These are phyloP conservation scores for Pyrenophora teres DNA, from an alignment of 2,329 filamentous ascomycete genomes.

Conservation along the genomic window DNA sequence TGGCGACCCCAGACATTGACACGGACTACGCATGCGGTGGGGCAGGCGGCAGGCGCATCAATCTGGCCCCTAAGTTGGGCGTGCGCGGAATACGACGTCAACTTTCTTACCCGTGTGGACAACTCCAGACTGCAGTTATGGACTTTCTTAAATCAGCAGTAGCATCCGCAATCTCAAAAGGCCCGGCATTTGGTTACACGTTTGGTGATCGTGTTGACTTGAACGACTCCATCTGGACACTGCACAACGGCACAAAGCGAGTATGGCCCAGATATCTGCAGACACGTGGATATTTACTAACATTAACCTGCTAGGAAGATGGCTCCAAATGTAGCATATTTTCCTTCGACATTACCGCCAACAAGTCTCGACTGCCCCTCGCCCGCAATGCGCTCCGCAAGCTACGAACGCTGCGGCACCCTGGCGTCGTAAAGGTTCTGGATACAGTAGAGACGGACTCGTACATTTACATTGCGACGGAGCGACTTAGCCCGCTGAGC, in stretches of 20 bases:
- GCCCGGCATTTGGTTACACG: slow-evolving; percentile 87
- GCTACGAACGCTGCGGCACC: slow-evolving; percentile 88
- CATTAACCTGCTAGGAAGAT: slow-evolving; percentile 70
- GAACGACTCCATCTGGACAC: slow-evolving; percentile 93
- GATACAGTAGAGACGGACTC: slow-evolving; percentile 96
- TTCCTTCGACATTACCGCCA: slow-evolving; percentile 84
- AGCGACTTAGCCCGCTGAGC: slow-evolving; percentile 81
- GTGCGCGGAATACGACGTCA: too few relatives aligned
- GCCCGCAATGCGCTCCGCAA: slow-evolving; percentile 95
- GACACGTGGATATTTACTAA: slow-evolving; percentile 25
- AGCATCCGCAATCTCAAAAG: slow-evolving; percentile 93
- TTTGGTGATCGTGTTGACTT: slow-evolving; percentile 93
- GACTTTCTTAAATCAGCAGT: slow-evolving; percentile 98
- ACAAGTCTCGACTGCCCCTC: slow-evolving; percentile 79
- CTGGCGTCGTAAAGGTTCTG: slow-evolving; percentile 89
- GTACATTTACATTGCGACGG: slow-evolving; percentile 95
- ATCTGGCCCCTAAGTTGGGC: slow-evolving; percentile 8
- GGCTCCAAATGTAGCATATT: slow-evolving; percentile 95
- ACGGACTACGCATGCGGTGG: not conserved
- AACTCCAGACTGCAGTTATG: slow-evolving; percentile 60
- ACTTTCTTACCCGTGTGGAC: not conserved
- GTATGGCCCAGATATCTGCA: slow-evolving; percentile 55
- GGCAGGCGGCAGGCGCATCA: slow-evolving; percentile 4
- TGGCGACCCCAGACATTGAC: not conserved
- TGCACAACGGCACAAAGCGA: slow-evolving; percentile 91